Base-by-base conservation (phyloP, 192 early-diverging fungal genomes). In the Coemansia umbellata region DNA sequence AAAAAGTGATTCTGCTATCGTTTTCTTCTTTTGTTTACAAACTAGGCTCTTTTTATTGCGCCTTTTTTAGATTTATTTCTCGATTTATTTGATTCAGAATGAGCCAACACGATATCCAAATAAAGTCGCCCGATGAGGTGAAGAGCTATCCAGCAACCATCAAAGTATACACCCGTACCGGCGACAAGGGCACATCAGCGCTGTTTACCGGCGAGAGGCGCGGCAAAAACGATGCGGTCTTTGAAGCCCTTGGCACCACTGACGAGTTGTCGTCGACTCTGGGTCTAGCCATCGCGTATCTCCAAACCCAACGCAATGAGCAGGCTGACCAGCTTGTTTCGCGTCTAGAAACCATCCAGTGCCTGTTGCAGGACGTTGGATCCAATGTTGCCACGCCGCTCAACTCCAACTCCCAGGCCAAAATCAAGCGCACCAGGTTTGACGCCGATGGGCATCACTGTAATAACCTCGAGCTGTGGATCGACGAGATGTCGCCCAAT, bases 351-450 rank as follows among this genome's bases (percentile, higher is more conserved):
- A 62, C 87, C 81, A 88, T 97, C 47, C 94, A 97, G 82, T 92
- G 92, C 60, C 78, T 89, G 22, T 60, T 97, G 39, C 93, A 92
- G 61, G 93, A 95, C 53, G 81, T 94, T 8, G 86, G 86, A 4
- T 91, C 91, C n/a, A 95, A 93, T 66, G 82, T 94, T 47, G 93
- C 94, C 2, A 95, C 93, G 8, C 93, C 94, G 17, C 65, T 88
- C 24, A 66, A 58, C 10, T 60, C 78, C 3, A 80, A 85, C 10
- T 78, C 78, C 33, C 79, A 87, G 40, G 60, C 48, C 31, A 78
- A 82, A 43, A 58, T 89, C 71, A 84, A 60, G 14, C 78, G 81
- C 26, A 97, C 92, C 2, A 47, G 74, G 9, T 97, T 97, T 63
- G 91, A 97, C 52, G 37, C 68, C 0, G 78, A 88, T 18, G 87